Evolutionary conservation across 169 alveolate species (phyloP).

Genomic region (Prorocentrum cordatum): DNA sequence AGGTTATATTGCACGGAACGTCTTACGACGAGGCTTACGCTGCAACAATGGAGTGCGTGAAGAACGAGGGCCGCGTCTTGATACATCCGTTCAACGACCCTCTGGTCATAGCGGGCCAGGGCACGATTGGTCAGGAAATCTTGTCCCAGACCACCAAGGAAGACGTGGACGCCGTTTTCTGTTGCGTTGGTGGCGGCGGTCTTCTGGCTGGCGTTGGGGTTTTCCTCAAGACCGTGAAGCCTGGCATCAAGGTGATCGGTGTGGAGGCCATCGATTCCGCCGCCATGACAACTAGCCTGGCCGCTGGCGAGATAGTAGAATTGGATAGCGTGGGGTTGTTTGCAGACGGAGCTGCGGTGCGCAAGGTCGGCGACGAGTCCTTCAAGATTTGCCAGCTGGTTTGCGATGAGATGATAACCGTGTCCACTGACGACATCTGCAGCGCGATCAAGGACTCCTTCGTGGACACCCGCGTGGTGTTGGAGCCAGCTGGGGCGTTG

Average conservation of each 20-base stretch:
- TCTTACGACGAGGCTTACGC: constrained; percentile 63
- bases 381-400: constrained; percentile 20
- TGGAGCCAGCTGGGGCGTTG: constrained; percentile 73
- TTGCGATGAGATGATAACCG: constrained; percentile 70
- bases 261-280: constrained; percentile 39
- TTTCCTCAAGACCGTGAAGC: constrained; percentile 52
- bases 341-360: constrained; percentile 27
- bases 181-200: constrained; percentile 61
- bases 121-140: constrained; percentile 50
- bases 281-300: constrained; percentile 27
- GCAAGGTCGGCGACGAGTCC: constrained; percentile 41
- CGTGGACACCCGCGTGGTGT: constrained; percentile 64
- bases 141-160: constrained; percentile 1
- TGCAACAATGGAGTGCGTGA: constrained; percentile 37
- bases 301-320: not conserved
- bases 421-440: constrained; percentile 70
- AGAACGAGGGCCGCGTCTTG: constrained; percentile 28
- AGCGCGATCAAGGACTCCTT: constrained; percentile 71
- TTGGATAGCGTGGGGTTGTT: constrained; percentile 1
- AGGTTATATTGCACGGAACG: constrained; percentile 67
- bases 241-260: constrained; percentile 40
- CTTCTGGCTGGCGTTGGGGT: constrained; percentile 15
- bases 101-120: constrained; percentile 72
- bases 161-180: constrained; percentile 42
- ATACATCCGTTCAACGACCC: constrained; percentile 68